Percentiles rank a stretch among this genome's conserved stretches.
phyloP scores from a whole-genome alignment of 1,139 yeast genomes.

The Sugiyamaella novakii region DNA sequence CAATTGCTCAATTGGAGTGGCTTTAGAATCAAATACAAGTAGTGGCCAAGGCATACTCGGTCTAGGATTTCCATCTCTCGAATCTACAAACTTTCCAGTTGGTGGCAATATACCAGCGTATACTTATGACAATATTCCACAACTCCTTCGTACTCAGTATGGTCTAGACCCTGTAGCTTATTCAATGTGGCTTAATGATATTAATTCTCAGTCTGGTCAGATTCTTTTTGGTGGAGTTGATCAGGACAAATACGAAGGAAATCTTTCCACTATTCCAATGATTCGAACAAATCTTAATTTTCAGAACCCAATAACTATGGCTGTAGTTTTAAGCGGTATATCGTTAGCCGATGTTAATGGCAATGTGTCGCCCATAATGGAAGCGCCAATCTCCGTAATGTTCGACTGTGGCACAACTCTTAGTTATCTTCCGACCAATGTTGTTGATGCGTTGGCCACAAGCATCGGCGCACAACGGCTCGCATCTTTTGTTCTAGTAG shows the following conservation, averaged over 20 bases:
- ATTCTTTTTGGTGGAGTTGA: slow-evolving; percentile 64
- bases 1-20: slow-evolving; percentile 30
- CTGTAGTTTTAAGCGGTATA: slow-evolving; percentile 26
- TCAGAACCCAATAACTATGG: slow-evolving; percentile 20
- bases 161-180: slow-evolving; percentile 46
- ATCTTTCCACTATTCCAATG: slow-evolving; percentile 33
- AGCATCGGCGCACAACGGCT: slow-evolving; percentile 32
- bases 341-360: slow-evolving; percentile 16
- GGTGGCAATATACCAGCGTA: slow-evolving; percentile 13
- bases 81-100: slow-evolving; percentile 28
- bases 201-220: slow-evolving; percentile 47
- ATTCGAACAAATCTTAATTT: slow-evolving; percentile 20
- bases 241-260: slow-evolving; percentile 54
- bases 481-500: slow-evolving; percentile 24
- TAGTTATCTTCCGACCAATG: slow-evolving; percentile 36
- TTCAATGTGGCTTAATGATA: slow-evolving; percentile 54
- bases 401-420: slow-evolving; percentile 45
- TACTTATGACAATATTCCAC: slow-evolving; percentile 32
- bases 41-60: slow-evolving; percentile 42
- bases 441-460: slow-evolving; percentile 29
- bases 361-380: slow-evolving; percentile 16
- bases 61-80: slow-evolving; percentile 42
- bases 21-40: slow-evolving; percentile 37
- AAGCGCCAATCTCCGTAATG: slow-evolving; percentile 27
- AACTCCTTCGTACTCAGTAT: slow-evolving; percentile 50